Evolutionary conservation across 2,329 filamentous ascomycete genomes (phyloP), one percentile per base, ranked within the genome.

Genomic region (Claviceps capensis): DNA sequence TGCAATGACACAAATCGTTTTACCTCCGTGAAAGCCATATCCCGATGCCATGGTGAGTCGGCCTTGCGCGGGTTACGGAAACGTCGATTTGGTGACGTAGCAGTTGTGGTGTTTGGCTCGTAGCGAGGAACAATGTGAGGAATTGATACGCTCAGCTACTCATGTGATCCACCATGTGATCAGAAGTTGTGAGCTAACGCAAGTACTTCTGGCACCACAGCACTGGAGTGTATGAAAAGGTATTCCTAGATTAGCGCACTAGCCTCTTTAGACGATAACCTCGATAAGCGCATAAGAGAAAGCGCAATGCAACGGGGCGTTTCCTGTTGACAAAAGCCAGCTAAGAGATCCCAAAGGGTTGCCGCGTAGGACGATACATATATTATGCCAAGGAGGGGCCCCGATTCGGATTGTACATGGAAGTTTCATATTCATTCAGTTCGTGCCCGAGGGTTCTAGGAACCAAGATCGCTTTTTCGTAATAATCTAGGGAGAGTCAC

Each of bases 21-120:
- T 73, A 88, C 86, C 86, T 71, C 86, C 86, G 67, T 81, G 77
- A 69, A 94, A 76, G 69, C 86, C 86, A 69, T 83, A 91, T 72
- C 86, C 86, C 64, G 86, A 90, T 70, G 86, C 77, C 86, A 91
- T 91, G 65, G 57, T 65, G 60, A 61, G 59, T 61, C 61, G 63
- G 42, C 40, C 44, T 38, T 36, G 6, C 36, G 42, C 8, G 34
- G 22, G 37, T 34, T 34, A 38, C 16, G 19, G 22, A 44, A 34
- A 19, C 17, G 34, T 49, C 17, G 38, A 22, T 26, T 26, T 41
- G 17, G 50, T 44, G 16, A 48, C 46, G 50, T 42, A 30, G 22
- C 16, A 9, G 6, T 17, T 50, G 17, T 50, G 48, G 41, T 41
- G 43, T 16, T 36, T 42, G 23, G 44, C 7, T 34, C 13, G 44